phyloP scores from a whole-genome alignment of 2,329 filamentous ascomycete genomes.

The Dactylellina leptospora region DNA sequence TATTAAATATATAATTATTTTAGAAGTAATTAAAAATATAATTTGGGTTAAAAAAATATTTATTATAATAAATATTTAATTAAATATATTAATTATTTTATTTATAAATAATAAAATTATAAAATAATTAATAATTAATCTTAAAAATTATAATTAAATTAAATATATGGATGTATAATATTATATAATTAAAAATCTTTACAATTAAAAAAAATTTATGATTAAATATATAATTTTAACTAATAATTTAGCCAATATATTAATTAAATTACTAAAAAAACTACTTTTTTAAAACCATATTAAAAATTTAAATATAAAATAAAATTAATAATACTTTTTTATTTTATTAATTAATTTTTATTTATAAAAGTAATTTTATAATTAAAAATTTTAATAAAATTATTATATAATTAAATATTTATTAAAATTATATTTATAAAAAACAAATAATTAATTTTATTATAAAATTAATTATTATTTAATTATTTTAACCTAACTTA shows the following conservation, averaged over 20 bases:
- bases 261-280: neutral
- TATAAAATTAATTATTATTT: neutral
- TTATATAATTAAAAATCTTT: neutral
- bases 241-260: neutral
- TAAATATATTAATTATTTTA: neutral
- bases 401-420: neutral
- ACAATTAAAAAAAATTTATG: neutral
- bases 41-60: constrained; percentile 60
- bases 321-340: neutral
- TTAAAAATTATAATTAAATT: neutral
- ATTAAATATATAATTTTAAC: neutral
- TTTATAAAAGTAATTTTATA: too few species aligned
- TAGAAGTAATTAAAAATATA: neutral
- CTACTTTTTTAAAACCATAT: neutral
- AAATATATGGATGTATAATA: neutral
- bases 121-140: neutral
- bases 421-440: neutral
- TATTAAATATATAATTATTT: constrained; percentile 8
- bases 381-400: neutral
- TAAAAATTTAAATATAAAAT: neutral
- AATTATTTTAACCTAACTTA: neutral
- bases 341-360: neutral
- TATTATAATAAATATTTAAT: neutral
- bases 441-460: neutral
- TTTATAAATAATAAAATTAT: neutral